A percentile compares a stretch with the other conserved stretches of the same genome.
Conservation (phyloP, 2,329 filamentous ascomycete genomes). For the Botrytis pseudocinerea region DNA sequence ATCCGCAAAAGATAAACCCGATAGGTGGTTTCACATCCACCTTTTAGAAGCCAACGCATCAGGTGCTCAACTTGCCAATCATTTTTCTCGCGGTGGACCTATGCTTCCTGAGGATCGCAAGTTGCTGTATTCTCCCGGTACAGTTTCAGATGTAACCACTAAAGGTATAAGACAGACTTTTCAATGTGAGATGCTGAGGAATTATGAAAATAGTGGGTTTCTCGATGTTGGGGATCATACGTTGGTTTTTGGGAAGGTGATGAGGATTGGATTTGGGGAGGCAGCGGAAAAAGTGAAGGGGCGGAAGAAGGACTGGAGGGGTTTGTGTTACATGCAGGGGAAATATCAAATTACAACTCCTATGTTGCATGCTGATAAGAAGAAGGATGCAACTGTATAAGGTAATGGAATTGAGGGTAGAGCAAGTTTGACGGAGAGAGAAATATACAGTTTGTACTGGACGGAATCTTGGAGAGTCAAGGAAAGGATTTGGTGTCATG, state of each 20-base stretch:
- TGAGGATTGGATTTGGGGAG: conserved; percentile 25
- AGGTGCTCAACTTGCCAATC: conserved; percentile 33
- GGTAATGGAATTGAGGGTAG: not conserved
- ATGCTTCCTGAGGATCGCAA: not conserved
- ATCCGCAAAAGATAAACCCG: not conserved
- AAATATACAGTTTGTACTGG: not conserved
- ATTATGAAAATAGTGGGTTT: conserved; percentile 17
- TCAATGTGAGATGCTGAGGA: conserved; percentile 30
- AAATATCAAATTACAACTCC: not conserved
- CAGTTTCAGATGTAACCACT: not conserved
- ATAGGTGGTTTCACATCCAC: conserved; percentile 13
- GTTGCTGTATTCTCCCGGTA: not conserved
- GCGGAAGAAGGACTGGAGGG: not conserved
- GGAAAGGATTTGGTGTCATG: not conserved
- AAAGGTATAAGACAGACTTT: conserved; percentile 27
- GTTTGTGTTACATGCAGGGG: conserved; percentile 9
- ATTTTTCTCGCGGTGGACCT: conserved; percentile 34
- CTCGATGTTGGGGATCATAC: conserved; percentile 38
- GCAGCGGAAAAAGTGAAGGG: too few relatives aligned
- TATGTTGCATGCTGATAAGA: not conserved
- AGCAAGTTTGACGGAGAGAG: not conserved
- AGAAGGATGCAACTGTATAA: not conserved
- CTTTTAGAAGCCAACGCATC: conserved; percentile 20
- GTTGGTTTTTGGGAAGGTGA: conserved; percentile 36
- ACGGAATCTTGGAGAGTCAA: not conserved